Evolutionary conservation across 139 green algal genomes (phyloP).

Genomic region (Coelastrella sp.): DNA sequence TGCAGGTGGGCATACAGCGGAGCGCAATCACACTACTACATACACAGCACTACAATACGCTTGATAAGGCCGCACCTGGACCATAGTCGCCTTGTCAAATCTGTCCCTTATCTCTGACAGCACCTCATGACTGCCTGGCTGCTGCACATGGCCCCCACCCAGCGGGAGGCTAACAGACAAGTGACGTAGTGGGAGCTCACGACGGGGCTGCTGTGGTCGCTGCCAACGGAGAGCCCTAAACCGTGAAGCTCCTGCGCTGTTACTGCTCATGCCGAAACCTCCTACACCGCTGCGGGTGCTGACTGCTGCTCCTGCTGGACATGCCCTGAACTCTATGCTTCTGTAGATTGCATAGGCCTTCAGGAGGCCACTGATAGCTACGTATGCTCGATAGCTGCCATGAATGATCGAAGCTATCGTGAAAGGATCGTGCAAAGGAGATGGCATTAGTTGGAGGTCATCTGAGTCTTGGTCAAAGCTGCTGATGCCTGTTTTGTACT

Average conservation of each 20-base stretch:
- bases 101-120: background rate
- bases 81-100: conserved; percentile 44
- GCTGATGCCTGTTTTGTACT: conserved; percentile 26
- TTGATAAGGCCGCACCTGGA: conserved; percentile 16
- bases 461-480: background rate
- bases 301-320: background rate
- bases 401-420: conserved; percentile 26
- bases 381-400: conserved; percentile 6
- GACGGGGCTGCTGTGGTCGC: background rate
- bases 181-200: background rate
- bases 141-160: background rate
- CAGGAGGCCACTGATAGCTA: conserved; percentile 18
- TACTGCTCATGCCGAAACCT: conserved; percentile 2
- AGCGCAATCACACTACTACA: background rate
- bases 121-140: background rate
- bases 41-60: background rate
- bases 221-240: background rate
- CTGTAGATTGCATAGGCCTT: conserved; percentile 32
- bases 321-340: conserved; percentile 8
- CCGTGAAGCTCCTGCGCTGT: background rate
- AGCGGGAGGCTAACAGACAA: conserved; percentile 23
- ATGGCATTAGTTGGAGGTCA: background rate
- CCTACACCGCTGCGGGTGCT: background rate
- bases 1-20: background rate
- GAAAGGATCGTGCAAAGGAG: conserved; percentile 8